phyloP scores from a whole-genome alignment of 2,329 filamentous ascomycete genomes.

The Stagonosporopsis vannaccii region DNA sequence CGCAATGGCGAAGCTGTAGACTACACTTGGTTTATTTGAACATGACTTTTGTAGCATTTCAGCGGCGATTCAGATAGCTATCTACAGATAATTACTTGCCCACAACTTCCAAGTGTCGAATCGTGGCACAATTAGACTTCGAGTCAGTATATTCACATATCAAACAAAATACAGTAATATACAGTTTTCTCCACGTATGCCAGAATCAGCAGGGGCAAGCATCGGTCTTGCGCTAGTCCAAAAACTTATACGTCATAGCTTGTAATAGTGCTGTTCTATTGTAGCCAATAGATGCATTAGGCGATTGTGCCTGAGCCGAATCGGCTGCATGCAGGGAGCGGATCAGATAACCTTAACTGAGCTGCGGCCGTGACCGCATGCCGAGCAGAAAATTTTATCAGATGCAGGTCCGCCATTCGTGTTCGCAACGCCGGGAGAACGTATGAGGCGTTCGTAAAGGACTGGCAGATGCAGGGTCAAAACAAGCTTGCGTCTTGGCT shows the following conservation, averaged over 20 bases:
- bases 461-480: slow-evolving; percentile 15
- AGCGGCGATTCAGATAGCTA: neutral
- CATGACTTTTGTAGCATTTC: neutral
- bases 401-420: slow-evolving; percentile 16
- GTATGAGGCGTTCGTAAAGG: slow-evolving; percentile 18
- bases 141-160: neutral
- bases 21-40: neutral
- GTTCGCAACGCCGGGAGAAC: slow-evolving; percentile 1
- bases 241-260: slow-evolving; percentile 21
- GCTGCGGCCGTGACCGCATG: slow-evolving; percentile 20
- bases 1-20: slow-evolving; percentile 42
- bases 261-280: neutral
- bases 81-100: neutral
- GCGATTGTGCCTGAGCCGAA: neutral
- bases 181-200: slow-evolving; percentile 2
- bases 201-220: neutral
- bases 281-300: slow-evolving; percentile 6
- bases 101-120: neutral
- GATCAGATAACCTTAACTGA: slow-evolving; percentile 46
- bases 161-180: neutral
- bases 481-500: neutral
- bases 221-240: neutral
- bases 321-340: slow-evolving; percentile 31
- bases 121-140: neutral
- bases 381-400: slow-evolving; percentile 25